Conservation (phyloP, 768 basidiomycete species). For the Gloeophyllum trabeum region DNA sequence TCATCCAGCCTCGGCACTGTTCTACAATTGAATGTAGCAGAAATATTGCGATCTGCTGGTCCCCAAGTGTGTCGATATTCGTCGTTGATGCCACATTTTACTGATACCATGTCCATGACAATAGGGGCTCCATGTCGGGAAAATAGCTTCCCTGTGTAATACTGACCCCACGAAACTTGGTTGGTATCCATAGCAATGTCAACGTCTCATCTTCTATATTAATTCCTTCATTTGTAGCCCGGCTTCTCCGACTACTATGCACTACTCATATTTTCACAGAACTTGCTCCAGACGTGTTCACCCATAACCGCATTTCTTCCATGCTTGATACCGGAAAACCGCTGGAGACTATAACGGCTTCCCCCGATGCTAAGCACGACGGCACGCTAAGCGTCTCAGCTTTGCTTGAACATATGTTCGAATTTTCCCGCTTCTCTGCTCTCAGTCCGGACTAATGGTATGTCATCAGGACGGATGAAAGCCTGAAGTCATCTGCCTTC, state of each 20-base stretch:
- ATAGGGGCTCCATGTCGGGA: slow-evolving; percentile 27
- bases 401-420: slow-evolving; percentile 4
- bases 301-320: slow-evolving; percentile 15
- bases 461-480: slow-evolving; percentile 14
- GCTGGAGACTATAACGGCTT: too few species aligned
- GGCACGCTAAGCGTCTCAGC: slow-evolving; percentile 7
- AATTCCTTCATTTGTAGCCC: slow-evolving; percentile 10
- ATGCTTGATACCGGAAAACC: slow-evolving; percentile 15
- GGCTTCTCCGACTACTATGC: slow-evolving; percentile 17
- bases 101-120: too few species aligned
- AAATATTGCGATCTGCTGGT: slow-evolving; percentile 30
- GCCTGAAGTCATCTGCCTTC: slow-evolving; percentile 19
- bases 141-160: slow-evolving; percentile 21
- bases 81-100: too few species aligned
- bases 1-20: slow-evolving; percentile 12
- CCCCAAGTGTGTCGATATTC: slow-evolving; percentile 12
- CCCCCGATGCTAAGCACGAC: background rate
- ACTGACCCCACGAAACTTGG: slow-evolving; percentile 23
- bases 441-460: background rate
- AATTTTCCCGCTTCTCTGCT: background rate
- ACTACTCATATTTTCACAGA: slow-evolving; percentile 18
- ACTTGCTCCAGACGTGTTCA: slow-evolving; percentile 14
- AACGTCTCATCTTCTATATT: background rate
- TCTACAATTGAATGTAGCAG: slow-evolving; percentile 22
- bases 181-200: slow-evolving; percentile 11